Conservation (phyloP, 2,329 filamentous ascomycete genomes). For the Simplicillium sp. region DNA sequence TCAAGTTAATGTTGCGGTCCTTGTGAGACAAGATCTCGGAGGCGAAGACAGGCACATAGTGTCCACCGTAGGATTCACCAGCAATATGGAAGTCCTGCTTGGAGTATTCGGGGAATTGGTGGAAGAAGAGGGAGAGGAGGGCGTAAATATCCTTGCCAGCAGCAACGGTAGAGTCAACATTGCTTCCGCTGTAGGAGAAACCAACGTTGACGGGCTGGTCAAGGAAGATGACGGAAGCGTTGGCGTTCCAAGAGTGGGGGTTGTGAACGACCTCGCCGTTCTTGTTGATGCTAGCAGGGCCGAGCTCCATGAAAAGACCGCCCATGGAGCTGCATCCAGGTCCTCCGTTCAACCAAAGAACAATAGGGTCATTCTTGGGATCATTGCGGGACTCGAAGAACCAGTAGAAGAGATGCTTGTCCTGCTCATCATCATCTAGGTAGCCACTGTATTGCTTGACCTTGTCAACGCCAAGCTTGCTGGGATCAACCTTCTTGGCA, state of each 20-base stretch:
- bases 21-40: conserved; percentile 88
- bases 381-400: conserved; percentile 99
- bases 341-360: conserved; percentile 91
- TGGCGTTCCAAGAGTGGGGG: conserved; percentile 88
- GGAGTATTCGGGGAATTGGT: conserved; percentile 94
- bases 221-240: conserved; percentile 97
- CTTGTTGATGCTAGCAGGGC: conserved; percentile 79
- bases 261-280: conserved; percentile 78
- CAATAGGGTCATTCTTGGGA: conserved; percentile 89
- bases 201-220: conserved; percentile 98
- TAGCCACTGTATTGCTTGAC: conserved; percentile 99
- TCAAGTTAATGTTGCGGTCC: conserved; percentile 95
- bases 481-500: conserved; percentile 84
- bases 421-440: conserved; percentile 88
- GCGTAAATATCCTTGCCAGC: conserved; percentile 98
- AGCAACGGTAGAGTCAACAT: conserved; percentile 86
- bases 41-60: conserved; percentile 90
- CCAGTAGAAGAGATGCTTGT: conserved; percentile 99
- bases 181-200: conserved; percentile 88
- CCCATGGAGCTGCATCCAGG: conserved; percentile 95
- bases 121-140: conserved; percentile 94
- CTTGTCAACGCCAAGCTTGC: conserved; percentile 72
- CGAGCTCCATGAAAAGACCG: conserved; percentile 94
- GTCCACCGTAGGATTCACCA: conserved; percentile 88
- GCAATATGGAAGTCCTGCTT: conserved; percentile 96